Percentiles rank a stretch among this genome's conserved stretches.
phyloP scores from a whole-genome alignment of 345 rosid genomes.

The Atalantia buxifolia region DNA sequence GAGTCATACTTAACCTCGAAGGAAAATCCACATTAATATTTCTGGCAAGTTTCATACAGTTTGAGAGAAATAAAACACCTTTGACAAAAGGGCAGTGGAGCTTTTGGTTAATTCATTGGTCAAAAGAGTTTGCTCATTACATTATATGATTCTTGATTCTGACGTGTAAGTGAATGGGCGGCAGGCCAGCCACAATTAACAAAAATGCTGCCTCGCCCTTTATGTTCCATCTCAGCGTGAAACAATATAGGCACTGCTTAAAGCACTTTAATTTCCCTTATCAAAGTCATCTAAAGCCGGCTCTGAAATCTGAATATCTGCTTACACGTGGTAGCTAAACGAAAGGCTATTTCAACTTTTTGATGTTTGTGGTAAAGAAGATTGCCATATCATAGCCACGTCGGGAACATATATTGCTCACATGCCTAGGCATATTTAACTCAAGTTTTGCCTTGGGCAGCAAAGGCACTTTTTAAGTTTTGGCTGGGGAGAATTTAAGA shows the following conservation, averaged over 20 bases:
- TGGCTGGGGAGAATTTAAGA: too few species aligned
- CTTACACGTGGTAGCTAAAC: not conserved
- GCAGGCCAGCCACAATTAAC: constrained; percentile 8
- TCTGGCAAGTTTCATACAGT: not conserved
- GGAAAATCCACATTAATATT: not conserved
- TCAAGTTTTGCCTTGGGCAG: too few species aligned
- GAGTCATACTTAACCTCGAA: not conserved
- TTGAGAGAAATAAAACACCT: not conserved
- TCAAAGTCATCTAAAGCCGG: not conserved
- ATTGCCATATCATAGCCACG: constrained; percentile 15
- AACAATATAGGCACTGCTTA: not conserved
- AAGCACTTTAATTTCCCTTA: constrained; percentile 6
- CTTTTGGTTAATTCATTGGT: constrained; percentile 7
- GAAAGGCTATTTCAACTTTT: not conserved
- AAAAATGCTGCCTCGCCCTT: not conserved
- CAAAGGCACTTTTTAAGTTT: too few species aligned
- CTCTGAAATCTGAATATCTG: not conserved
- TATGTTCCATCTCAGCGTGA: constrained; percentile 4
- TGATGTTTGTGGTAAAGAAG: not conserved
- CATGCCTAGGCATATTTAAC: not conserved
- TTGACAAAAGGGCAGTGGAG: not conserved
- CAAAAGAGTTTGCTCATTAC: constrained; percentile 7
- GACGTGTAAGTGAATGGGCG: constrained; percentile 20
- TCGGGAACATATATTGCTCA: not conserved
- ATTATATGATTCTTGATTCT: not conserved